Base-by-base conservation (phyloP, 371 early-diverging fungal genomes). In the Actinomortierella ambigua region DNA sequence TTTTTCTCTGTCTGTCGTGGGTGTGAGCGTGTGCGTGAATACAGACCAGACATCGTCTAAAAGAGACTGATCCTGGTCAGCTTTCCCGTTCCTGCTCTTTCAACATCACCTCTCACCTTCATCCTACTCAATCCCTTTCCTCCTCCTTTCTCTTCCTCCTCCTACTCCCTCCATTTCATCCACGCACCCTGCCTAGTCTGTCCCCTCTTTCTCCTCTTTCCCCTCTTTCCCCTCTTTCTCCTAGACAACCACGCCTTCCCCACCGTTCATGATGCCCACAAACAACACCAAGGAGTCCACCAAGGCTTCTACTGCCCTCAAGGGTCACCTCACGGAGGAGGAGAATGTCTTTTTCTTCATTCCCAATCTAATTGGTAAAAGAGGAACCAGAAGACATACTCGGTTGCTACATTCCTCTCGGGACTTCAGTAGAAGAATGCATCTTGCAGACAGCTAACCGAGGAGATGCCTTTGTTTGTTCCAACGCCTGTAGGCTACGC, bases 321-420 rank as follows among this genome's bases (percentile, higher is more conserved):
- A 71, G 66, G 55, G 7, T 51, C n/a, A 42, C 41, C 18, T 42
- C 58, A 34, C 34, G 20, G 61, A 53, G 39, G 64, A 64, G 18
- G 82, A 89, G 52, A 91, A 90, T 68, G 89, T 95, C 24, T 95
- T 92, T 64, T 81, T 94, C 52, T 96, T 90, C 70, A 83, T 95
- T 54, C 97, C 97, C 28, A 96, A 96, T 75, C 83, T 96, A 46
- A 95, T 96, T 76, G 93, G 90, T 88, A 85, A 55, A 17, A 55
- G 26, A 44, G 6, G 44, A 29, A 11, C 57, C 5, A n/a, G 48
- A 8, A 20, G 3, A 15, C 28, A 41, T 24, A 23, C n/a, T 26
- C 46, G 27, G 11, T 24, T 13, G 18, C 18, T 14, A 39, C 55
- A 4, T 13, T 2, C 13, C 15, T 2, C 3, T 44, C n/a, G 44